Evolutionary conservation across 2,329 filamentous ascomycete genomes (phyloP).

Genomic region (Pseudocercospora cruenta): DNA sequence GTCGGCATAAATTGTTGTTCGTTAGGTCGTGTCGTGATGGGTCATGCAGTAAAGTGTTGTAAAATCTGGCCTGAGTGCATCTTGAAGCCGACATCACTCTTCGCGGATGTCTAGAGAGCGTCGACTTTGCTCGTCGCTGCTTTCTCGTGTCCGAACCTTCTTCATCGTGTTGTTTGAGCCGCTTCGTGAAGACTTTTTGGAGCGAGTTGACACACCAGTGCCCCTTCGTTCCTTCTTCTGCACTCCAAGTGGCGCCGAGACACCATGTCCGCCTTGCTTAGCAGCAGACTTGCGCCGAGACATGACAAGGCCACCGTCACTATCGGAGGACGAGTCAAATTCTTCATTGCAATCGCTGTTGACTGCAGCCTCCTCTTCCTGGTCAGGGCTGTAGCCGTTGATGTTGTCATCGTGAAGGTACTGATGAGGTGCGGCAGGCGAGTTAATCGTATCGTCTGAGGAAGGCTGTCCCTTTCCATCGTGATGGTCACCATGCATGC

Average conservation of each 20-base stretch:
- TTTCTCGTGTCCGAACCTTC: slow-evolving; percentile 45
- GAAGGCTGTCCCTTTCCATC: slow-evolving; percentile 40
- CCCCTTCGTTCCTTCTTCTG: slow-evolving; percentile 35
- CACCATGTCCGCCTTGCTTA: slow-evolving; percentile 17
- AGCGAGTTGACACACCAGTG: slow-evolving; percentile 37
- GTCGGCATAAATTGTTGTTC: slow-evolving; percentile 15
- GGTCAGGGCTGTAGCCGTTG: slow-evolving; percentile 40
- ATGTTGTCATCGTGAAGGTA: slow-evolving; percentile 30
- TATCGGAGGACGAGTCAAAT: slow-evolving; percentile 44
- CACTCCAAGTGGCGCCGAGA: slow-evolving; percentile 10
- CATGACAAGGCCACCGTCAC: slow-evolving; percentile 46
- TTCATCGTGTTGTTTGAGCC: slow-evolving; percentile 57
- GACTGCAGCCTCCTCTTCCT: slow-evolving; percentile 36
- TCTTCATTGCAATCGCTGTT: slow-evolving; percentile 47
- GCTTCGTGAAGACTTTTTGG: slow-evolving; percentile 49
- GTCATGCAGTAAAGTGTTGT: slow-evolving; percentile 13
- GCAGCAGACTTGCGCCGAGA: slow-evolving; percentile 37
- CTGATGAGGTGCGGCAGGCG: slow-evolving; percentile 25
- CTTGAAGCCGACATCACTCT: slow-evolving; percentile 21
- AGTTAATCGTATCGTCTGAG: slow-evolving; percentile 42
- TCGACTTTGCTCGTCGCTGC: slow-evolving; percentile 28
- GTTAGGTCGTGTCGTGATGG: slow-evolving; percentile 18
- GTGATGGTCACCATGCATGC: slow-evolving; percentile 28
- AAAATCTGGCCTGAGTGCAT: neutral
- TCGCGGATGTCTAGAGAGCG: slow-evolving; percentile 29